Conservation (phyloP, 2,329 filamentous ascomycete genomes). For the Colletotrichum endophyticum region DNA sequence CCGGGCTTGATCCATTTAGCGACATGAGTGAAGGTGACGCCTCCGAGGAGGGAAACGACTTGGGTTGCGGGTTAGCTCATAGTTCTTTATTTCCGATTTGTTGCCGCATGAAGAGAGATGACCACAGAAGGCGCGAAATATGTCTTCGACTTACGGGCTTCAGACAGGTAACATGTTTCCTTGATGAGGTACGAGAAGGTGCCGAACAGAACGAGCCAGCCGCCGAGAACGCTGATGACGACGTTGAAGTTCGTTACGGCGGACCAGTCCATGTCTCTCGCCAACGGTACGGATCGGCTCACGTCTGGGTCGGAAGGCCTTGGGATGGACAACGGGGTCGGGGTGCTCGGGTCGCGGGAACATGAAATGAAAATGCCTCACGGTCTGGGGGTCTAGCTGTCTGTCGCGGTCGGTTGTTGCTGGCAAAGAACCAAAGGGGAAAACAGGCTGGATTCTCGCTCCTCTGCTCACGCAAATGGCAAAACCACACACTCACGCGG, state of each 20-base stretch:
- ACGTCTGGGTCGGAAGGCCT: not conserved
- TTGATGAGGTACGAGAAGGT: conserved; percentile 91
- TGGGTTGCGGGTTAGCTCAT: not conserved
- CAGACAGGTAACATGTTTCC: conserved; percentile 88
- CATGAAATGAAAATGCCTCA: not conserved
- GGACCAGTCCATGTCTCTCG: not conserved
- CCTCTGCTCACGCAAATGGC: not conserved
- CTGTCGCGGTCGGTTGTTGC: too few species aligned
- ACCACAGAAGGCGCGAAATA: accelerated
- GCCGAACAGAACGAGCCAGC: conserved; percentile 87
- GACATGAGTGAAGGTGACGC: conserved; percentile 77
- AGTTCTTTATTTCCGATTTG: too few species aligned
- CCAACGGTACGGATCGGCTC: not conserved
- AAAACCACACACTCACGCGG: not conserved
- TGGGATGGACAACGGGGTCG: not conserved
- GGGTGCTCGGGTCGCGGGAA: not conserved
- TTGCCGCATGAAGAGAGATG: not conserved
- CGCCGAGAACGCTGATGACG: conserved; percentile 78
- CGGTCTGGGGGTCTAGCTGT: not conserved
- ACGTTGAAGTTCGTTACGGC: conserved; percentile 71
- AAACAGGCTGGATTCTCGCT: not conserved
- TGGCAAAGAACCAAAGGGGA: not conserved
- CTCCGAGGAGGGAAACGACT: conserved; percentile 86
- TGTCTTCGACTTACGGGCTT: conserved; percentile 71
- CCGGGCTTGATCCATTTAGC: conserved; percentile 77